Percentiles rank a stretch among this genome's conserved stretches.
These are phyloP conservation scores for Areca catechu DNA, from an alignment of 176 grass and related monocot species.

Conservation along the genomic window DNA sequence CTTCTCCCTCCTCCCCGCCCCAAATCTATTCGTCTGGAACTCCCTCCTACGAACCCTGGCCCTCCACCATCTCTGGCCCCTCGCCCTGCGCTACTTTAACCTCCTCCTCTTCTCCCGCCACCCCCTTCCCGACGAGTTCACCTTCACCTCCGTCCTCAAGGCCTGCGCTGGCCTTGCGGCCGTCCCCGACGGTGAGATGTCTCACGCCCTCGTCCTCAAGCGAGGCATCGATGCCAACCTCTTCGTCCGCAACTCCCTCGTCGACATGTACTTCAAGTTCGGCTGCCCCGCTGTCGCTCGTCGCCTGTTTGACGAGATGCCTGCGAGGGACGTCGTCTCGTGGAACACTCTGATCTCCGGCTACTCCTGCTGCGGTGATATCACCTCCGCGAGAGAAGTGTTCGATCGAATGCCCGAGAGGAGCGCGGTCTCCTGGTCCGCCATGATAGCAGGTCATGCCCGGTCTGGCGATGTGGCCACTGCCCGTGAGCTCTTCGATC, in stretches of 20 bases:
- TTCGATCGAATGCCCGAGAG: conserved; percentile 28
- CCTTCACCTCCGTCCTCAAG: conserved; percentile 18
- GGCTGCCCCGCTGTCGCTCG: neutral
- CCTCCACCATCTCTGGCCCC: conserved; percentile 13
- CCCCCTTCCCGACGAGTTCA: conserved; percentile 12
- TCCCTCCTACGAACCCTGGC: conserved; percentile 8
- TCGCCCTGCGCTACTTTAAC: conserved; percentile 9
- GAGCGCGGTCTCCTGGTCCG: conserved; percentile 51
- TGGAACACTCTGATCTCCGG: conserved; percentile 38
- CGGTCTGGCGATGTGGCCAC: conserved; percentile 18
- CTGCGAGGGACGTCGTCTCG: conserved; percentile 25
- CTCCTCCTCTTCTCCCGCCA: neutral
- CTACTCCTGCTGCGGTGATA: conserved; percentile 24
- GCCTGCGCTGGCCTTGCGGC: conserved; percentile 1
- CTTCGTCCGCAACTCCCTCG: conserved; percentile 12
- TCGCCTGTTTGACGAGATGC: conserved; percentile 48
- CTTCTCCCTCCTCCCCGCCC: neutral
- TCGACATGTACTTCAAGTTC: conserved; percentile 20
- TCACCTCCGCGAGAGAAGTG: conserved; percentile 19
- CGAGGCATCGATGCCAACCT: conserved; percentile 6
- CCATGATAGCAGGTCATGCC: conserved; percentile 36
- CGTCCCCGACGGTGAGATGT: conserved; percentile 2
- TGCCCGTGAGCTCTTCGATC: conserved; percentile 23
- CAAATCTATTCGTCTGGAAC: conserved; percentile 17
- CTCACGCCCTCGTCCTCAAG: conserved; percentile 4